Evolutionary conservation across 2,329 filamentous ascomycete genomes (phyloP).

Genomic region (Botrytis porri): DNA sequence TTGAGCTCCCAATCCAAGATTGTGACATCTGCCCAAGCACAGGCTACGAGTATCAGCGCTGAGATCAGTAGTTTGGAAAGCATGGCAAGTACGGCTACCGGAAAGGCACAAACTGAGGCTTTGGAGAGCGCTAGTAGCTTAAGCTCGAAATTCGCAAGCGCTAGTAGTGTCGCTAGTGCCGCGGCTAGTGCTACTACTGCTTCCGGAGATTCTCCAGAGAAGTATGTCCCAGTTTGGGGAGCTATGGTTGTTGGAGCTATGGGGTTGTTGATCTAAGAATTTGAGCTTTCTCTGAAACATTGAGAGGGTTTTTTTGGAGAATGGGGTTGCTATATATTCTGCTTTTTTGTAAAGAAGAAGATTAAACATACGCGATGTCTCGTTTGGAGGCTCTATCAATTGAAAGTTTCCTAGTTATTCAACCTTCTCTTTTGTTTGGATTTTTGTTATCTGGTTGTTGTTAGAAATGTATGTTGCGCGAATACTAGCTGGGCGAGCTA

Average conservation of each 20-base stretch:
- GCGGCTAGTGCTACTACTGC: background rate
- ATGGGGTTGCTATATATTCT: background rate
- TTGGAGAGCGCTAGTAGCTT: conserved; percentile 9
- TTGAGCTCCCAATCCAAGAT: background rate
- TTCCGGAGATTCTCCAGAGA: background rate
- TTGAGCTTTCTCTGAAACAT: background rate
- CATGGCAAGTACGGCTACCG: conserved; percentile 1
- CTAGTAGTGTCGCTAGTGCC: background rate
- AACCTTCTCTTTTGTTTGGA: background rate
- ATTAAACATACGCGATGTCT: background rate
- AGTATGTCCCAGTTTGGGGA: background rate
- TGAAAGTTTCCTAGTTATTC: rapidly evolving
- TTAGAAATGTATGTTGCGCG: background rate
- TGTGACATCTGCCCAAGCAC: background rate
- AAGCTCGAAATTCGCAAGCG: background rate
- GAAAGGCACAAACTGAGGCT: background rate
- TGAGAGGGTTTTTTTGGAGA: background rate
- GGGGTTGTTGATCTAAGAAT: background rate
- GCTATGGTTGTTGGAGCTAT: background rate
- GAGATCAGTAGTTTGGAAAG: conserved; percentile 5
- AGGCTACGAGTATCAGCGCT: background rate
- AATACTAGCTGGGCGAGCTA: too few species aligned
- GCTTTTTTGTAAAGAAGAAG: background rate
- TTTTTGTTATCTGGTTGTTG: background rate
- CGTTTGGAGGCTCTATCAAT: background rate